A percentile compares a stretch with the other conserved stretches of the same genome.
Evolutionary conservation across 495 filamentous ascomycete species (phyloP).

Genomic region (Xylaria curta): DNA sequence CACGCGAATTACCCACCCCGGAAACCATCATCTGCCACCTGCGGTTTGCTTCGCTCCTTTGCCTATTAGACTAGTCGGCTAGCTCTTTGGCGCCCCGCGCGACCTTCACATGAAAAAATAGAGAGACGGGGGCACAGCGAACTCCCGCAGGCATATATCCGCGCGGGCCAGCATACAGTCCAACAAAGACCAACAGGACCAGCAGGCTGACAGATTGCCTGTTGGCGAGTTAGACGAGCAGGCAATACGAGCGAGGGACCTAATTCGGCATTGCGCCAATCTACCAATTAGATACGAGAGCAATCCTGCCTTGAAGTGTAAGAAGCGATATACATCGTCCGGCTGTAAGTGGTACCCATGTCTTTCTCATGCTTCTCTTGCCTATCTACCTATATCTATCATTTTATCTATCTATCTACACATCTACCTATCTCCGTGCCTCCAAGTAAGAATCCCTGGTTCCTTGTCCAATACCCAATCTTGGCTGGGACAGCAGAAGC

Average conservation of each 20-base stretch:
- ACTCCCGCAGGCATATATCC: neutral
- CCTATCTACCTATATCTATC: slow-evolving; percentile 9
- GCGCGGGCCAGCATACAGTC: slow-evolving; percentile 1
- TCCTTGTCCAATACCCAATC: neutral
- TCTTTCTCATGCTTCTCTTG: neutral
- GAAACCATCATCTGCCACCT: slow-evolving; percentile 2
- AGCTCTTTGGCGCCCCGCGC: slow-evolving; percentile 7
- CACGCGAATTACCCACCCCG: slow-evolving; percentile 18
- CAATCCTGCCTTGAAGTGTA: slow-evolving; percentile 30
- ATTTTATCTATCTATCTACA: neutral
- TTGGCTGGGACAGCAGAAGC: neutral
- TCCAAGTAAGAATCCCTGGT: neutral
- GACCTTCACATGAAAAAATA: slow-evolving; percentile 20
- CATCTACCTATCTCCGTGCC: neutral
- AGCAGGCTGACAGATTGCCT: slow-evolving; percentile 8
- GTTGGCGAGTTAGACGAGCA: slow-evolving; percentile 21
- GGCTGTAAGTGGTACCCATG: slow-evolving; percentile 2
- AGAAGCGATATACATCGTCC: neutral
- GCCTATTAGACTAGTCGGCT: neutral
- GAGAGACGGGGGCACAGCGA: neutral
- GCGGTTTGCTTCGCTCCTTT: neutral
- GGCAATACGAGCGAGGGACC: slow-evolving; percentile 23
- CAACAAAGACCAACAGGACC: neutral
- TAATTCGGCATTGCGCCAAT: slow-evolving; percentile 34
- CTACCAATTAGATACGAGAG: slow-evolving; percentile 43